phyloP scores from a whole-genome alignment of 176 grass and related monocot genomes.

The Chrysopogon serrulatus region DNA sequence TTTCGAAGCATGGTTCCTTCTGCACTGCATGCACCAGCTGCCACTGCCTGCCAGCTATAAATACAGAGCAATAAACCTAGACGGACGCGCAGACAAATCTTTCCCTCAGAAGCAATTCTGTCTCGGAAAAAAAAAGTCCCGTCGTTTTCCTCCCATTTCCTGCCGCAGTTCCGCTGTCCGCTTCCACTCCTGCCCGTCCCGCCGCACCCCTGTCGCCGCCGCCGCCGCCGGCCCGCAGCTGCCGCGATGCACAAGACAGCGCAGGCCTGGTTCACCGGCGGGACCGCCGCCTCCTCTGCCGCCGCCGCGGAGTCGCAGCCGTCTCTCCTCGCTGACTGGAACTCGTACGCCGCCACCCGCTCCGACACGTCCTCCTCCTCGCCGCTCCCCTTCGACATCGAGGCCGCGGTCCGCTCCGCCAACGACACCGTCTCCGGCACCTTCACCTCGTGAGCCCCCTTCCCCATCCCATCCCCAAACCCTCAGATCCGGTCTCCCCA shows the following conservation, averaged over 20 bases:
- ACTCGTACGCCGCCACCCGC: conserved; percentile 75
- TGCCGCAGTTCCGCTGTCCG: not conserved
- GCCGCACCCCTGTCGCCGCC: not conserved
- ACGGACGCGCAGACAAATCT: not conserved
- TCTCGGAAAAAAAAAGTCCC: not conserved
- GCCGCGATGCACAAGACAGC: conserved; percentile 73
- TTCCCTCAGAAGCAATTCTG: not conserved
- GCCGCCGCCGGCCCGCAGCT: not conserved
- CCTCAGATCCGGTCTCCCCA: not conserved
- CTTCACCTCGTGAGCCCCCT: conserved; percentile 55
- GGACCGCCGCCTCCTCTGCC: conserved; percentile 9
- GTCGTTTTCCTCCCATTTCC: not conserved
- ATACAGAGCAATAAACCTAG: not conserved
- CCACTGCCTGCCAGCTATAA: not conserved
- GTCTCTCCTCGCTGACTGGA: conserved; percentile 91
- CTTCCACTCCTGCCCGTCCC: not conserved
- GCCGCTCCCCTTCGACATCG: conserved; percentile 83
- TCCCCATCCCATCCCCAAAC: not conserved
- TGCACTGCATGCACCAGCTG: no score
- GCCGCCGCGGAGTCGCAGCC: conserved; percentile 35
- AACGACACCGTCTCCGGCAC: conserved; percentile 95
- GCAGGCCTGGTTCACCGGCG: conserved; percentile 87
- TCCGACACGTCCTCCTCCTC: conserved; percentile 44
- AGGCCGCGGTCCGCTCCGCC: conserved; percentile 78
- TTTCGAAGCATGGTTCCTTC: not conserved